Evolutionary conservation across 352 stramenopile genomes (phyloP).

Genomic region (Elongisporangium senticosum): DNA sequence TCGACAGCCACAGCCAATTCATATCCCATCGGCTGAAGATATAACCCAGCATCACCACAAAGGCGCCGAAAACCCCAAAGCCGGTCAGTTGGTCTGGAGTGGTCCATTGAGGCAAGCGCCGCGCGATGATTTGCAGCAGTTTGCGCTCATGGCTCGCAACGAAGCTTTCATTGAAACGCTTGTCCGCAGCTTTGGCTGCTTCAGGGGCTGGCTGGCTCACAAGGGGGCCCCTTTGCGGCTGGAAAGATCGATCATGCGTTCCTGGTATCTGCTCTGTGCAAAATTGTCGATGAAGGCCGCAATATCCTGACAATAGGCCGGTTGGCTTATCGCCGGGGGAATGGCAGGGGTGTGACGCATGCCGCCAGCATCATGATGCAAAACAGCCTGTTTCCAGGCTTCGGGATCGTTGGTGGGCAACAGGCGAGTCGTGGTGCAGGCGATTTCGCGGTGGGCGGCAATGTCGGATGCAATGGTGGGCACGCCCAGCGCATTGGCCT

Average conservation of each 20-base stretch:
- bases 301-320: slow-evolving; percentile 5
- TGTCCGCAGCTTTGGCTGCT: slow-evolving; percentile 5
- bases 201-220: slow-evolving; percentile 4
- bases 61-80: slow-evolving; percentile 5
- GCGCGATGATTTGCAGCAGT: slow-evolving; percentile 5
- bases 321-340: slow-evolving; percentile 4
- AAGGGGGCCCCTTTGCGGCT: slow-evolving; percentile 4
- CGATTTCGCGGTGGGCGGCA: slow-evolving; percentile 4
- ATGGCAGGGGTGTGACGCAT: slow-evolving; percentile 5
- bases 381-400: slow-evolving; percentile 5
- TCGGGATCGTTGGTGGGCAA: slow-evolving; percentile 5
- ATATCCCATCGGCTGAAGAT: slow-evolving; percentile 5
- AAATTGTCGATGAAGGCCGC: slow-evolving; percentile 5
- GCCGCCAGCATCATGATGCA: slow-evolving; percentile 5
- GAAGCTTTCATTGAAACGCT: slow-evolving; percentile 6
- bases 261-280: slow-evolving; percentile 5
- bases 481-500: slow-evolving; percentile 4
- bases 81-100: slow-evolving; percentile 5
- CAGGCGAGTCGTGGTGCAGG: slow-evolving; percentile 4
- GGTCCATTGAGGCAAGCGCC: slow-evolving; percentile 4
- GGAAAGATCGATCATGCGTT: slow-evolving; percentile 5
- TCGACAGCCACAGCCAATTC: slow-evolving; percentile 5
- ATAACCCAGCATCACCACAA: slow-evolving; percentile 5
- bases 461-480: slow-evolving; percentile 5
- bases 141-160: slow-evolving; percentile 5